Evolutionary conservation across 139 green algal species (phyloP), one percentile per base, ranked within the genome.

Genomic region (Chlorella vulgaris): DNA sequence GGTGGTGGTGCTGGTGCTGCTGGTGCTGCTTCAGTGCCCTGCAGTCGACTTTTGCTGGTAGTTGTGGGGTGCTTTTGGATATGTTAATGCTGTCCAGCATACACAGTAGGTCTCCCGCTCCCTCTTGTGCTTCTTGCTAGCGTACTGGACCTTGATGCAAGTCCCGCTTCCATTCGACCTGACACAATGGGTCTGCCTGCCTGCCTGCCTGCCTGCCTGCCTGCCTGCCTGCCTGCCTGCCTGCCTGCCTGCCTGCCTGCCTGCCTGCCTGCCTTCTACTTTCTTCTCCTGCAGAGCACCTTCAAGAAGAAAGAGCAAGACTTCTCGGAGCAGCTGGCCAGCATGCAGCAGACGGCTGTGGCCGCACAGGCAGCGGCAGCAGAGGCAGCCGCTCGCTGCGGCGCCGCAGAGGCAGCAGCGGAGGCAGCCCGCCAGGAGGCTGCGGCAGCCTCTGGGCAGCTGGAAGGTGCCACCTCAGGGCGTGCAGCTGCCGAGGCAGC

Each of bases 261-360:
- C 29, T 2, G n/a, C 55, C 55, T 15, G 18, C 55, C 55, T 65
- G 18, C 55, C 55, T 65, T 5, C 18, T 29, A 65, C 18, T 28
- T 29, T 29, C 18, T 31, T 29, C 18, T n/a, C 15, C 55, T 65
- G 35, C 82, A 88, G 69, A 35, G 36, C 35, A 58, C 39, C 26
- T 88, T 84, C 76, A 83, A 81, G 63, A 78, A 70, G 40, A 84
- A 84, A 42, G 85, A 88, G 70, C 39, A 71, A 0, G 63, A 66
- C 28, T 53, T 87, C 2, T 5, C 13, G 0, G 76, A 66, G 36
- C 62, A 83, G 77, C 65, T 83, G 65, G 40, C 65, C 35, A 19
- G 24, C 63, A 60, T 83, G 77, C 77, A 74, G 36, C 50, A 68
- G 36, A 47, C 50, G 3, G 67, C 42, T 4, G 47, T 51, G 2